Base-by-base conservation (phyloP, 1,284 basidiomycete species). In the Gymnopus androsaceus region DNA sequence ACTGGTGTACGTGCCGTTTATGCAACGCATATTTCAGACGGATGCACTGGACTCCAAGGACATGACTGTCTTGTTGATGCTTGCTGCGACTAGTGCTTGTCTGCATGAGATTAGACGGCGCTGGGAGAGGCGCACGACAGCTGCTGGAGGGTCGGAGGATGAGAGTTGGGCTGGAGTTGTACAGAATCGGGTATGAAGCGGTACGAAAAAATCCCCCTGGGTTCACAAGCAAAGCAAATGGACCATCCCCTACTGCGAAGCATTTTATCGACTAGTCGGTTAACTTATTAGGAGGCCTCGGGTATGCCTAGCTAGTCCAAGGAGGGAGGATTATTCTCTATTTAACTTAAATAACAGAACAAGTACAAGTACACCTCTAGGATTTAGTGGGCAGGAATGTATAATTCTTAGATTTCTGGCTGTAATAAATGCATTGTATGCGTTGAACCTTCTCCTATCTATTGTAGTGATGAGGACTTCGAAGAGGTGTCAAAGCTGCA, bases 1-100 rank as follows among this genome's bases (percentile, higher is more conserved):
- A 21, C 79, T 98, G 61, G 84, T 99, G 57, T 99, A 98, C 70
- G 80, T 98, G 42, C 91, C 95, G 0, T 79, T 92, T 59, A 84
- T 98, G 78, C 96, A 98, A 71, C 79, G 82, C 48, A 80, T 99
- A 42, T 99, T 98, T 81, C 94, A 98, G 74, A 99, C 96, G 9
- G 90, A 90, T 61, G 85, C 90, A 6, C 77, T 99, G 14, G 75
- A 78, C 28, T 52, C 76, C 17, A 71, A 78, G 44, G 96, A 99
- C 72, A 63, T 99, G 58, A 73, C 76, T 27, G 81, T 88, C 34
- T 77, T 99, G 2, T 67, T 95, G 23, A 73, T 75, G n/a, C 73
- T 98, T 28, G 92, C 85, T 0, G 85, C 67, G 1, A 75, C 82
- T 14, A 90, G 88, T 53, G 85, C 94, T 67, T 72, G 67, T 19